phyloP scores from a whole-genome alignment of 306 rosid genomes.

The Comarum palustre region DNA sequence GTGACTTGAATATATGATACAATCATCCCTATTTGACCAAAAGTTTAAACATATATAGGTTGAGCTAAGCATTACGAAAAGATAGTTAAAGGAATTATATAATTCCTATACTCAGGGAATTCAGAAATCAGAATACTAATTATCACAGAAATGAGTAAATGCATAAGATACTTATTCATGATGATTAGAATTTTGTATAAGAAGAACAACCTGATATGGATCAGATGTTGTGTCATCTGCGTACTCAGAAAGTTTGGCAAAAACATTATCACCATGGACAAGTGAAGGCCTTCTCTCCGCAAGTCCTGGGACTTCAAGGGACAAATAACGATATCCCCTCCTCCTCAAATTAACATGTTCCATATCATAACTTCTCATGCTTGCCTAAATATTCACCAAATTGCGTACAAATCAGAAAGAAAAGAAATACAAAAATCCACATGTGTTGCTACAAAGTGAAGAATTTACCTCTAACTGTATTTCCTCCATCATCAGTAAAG shows the following conservation, averaged over 20 bases:
- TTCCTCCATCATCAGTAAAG: slow-evolving; percentile 81
- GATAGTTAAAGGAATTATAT: neutral
- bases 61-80: neutral
- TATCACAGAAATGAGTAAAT: neutral
- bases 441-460: slow-evolving; percentile 9
- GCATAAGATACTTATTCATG: neutral
- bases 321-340: slow-evolving; percentile 43
- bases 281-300: slow-evolving; percentile 96
- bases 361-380: slow-evolving; percentile 77
- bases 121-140: neutral
- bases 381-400: slow-evolving; percentile 51
- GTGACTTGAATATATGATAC: neutral
- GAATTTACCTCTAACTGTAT: slow-evolving; percentile 70
- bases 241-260: slow-evolving; percentile 49
- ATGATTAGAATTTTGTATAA: slow-evolving; percentile 1
- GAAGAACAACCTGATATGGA: slow-evolving; percentile 54
- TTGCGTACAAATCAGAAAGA: slow-evolving; percentile 24
- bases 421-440: neutral
- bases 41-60: neutral
- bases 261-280: slow-evolving; percentile 70
- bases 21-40: neutral
- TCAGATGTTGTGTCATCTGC: slow-evolving; percentile 12
- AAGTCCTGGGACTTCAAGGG: slow-evolving; percentile 86
- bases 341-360: slow-evolving; percentile 52
- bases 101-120: neutral